Percentiles rank a stretch among this genome's conserved stretches.
phyloP scores from a whole-genome alignment of 2,329 filamentous ascomycete genomes.

The Pezicula carpinea region DNA sequence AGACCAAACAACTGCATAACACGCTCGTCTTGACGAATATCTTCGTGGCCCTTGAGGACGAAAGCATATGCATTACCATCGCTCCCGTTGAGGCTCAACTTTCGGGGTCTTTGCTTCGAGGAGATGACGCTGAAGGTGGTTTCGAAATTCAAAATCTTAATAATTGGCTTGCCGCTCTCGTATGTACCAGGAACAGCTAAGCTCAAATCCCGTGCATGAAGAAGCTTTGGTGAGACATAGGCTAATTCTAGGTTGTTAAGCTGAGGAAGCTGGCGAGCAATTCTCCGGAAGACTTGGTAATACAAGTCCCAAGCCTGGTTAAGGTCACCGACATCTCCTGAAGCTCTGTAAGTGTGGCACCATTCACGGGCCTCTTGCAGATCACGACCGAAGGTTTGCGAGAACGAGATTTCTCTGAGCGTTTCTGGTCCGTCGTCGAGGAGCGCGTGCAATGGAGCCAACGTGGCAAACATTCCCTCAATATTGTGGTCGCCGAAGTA shows the following conservation, averaged over 20 bases:
- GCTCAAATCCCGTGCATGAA: constrained; percentile 79
- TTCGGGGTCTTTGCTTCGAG: constrained; percentile 92
- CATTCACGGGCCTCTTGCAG: constrained; percentile 92
- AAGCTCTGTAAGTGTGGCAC: constrained; percentile 86
- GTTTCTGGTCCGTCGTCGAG: constrained; percentile 90
- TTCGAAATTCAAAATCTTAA: constrained; percentile 86
- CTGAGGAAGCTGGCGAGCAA: constrained; percentile 87
- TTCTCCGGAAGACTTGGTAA: constrained; percentile 96
- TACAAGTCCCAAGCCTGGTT: constrained; percentile 99
- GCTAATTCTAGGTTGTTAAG: constrained; percentile 89
- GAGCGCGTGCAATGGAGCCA: constrained; percentile 87
- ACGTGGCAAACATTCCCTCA: constrained; percentile 90
- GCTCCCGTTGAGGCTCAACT: constrained; percentile 81
- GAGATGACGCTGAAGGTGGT: constrained; percentile 87
- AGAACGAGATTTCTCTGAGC: constrained; percentile 91
- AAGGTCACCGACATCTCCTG: constrained; percentile 86
- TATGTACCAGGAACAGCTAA: constrained; percentile 96
- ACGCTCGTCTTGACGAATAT: constrained; percentile 97
- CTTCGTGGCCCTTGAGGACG: constrained; percentile 95
- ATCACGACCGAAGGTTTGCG: constrained; percentile 94
- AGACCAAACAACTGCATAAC: constrained; percentile 99
- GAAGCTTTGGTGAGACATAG: constrained; percentile 92
- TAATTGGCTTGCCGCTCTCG: constrained; percentile 69
- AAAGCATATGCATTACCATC: constrained; percentile 87
- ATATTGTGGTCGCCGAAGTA: constrained; percentile 99